phyloP scores from a whole-genome alignment of 768 basidiomycete genomes.

The Podaxis sp. region DNA sequence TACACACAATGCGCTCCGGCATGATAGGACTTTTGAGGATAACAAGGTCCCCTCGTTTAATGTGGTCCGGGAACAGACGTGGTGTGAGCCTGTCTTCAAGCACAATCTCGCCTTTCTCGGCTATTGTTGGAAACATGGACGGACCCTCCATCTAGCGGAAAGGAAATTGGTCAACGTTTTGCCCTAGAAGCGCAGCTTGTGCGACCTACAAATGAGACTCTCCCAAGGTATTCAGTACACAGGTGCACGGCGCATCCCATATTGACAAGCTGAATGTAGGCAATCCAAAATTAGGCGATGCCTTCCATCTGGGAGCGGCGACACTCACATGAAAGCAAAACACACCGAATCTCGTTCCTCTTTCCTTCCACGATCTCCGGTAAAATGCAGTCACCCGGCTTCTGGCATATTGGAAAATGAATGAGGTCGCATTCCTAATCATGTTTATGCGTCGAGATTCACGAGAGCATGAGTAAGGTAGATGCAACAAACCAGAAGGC shows the following conservation, averaged over 20 bases:
- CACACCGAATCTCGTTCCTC: neutral
- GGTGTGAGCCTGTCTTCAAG: constrained; percentile 62
- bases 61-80: constrained; percentile 45
- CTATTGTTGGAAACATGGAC: constrained; percentile 82
- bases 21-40: constrained; percentile 69
- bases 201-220: constrained; percentile 14
- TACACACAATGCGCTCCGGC: constrained; percentile 72
- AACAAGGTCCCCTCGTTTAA: constrained; percentile 77
- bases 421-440: neutral
- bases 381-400: neutral
- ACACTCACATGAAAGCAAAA: constrained; percentile 10
- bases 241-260: constrained; percentile 59
- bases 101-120: constrained; percentile 54
- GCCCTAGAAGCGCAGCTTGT: neutral
- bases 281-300: neutral
- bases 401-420: neutral
- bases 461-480: neutral
- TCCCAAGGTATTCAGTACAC: constrained; percentile 57
- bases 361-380: neutral
- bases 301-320: neutral
- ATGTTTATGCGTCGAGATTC: neutral
- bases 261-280: constrained; percentile 47
- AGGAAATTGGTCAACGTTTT: neutral
- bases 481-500: neutral
- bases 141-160: constrained; percentile 60